Conservation (phyloP, 2,329 filamentous ascomycete species). For the Penicillium sp. region DNA sequence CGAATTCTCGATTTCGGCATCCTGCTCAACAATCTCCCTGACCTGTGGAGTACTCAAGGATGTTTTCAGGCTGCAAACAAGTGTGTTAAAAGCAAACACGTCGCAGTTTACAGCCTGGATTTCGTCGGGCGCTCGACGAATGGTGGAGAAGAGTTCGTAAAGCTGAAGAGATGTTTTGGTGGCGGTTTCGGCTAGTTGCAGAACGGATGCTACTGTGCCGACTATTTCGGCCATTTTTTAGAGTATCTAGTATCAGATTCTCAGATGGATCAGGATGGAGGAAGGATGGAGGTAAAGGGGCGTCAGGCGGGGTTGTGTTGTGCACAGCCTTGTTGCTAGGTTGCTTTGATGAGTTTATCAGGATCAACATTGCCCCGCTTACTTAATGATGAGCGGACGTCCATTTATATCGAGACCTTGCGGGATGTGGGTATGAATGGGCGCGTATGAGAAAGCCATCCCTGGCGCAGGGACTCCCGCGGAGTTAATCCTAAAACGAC, state of each 20-base stretch:
- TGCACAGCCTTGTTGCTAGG: no score
- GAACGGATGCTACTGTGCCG: neutral
- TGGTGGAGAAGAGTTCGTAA: slow-evolving; percentile 9
- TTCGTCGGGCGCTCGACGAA: slow-evolving; percentile 6
- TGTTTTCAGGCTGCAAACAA: slow-evolving; percentile 2
- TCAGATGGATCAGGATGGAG: no score
- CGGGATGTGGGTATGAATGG: no score
- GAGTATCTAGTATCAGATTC: no score
- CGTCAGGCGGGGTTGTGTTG: no score
- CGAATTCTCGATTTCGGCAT: slow-evolving; percentile 5
- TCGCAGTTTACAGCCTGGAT: slow-evolving; percentile 2
- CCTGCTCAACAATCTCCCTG: neutral
- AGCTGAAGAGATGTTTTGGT: slow-evolving; percentile 5
- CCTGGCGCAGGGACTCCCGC: no score
- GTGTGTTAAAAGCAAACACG: slow-evolving; percentile 3
- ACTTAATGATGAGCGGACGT: no score
- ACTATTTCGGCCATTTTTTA: no score
- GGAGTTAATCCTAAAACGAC: no score
- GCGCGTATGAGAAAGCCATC: no score
- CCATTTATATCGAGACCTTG: no score
- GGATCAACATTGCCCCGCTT: neutral
- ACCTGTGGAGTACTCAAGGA: neutral
- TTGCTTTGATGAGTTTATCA: neutral
- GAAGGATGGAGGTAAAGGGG: no score
- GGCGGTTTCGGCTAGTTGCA: slow-evolving; percentile 1